phyloP scores from a whole-genome alignment of 306 rosid genomes.

The Luffa aegyptiaca region DNA sequence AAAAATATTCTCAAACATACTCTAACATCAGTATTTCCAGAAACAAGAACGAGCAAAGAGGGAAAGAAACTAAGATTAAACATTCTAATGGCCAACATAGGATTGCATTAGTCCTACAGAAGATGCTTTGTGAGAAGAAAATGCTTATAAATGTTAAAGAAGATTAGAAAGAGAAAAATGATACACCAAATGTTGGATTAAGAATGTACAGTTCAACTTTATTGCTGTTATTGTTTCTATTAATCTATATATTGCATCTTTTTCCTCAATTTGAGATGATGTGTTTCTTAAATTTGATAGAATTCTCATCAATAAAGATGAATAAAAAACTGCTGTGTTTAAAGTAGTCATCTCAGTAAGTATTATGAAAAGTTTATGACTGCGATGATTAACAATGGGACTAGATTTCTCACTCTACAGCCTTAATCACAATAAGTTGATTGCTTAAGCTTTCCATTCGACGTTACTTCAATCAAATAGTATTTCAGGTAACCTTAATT shows the following conservation, averaged over 20 bases:
- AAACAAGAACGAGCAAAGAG: background rate
- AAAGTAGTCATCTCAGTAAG: background rate
- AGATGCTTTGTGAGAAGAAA: background rate
- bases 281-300: too few species aligned
- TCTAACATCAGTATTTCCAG: too few species aligned
- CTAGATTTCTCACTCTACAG: background rate
- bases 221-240: too few species aligned
- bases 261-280: too few species aligned
- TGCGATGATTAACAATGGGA: background rate
- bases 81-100: background rate
- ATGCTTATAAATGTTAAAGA: background rate
- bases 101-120: background rate
- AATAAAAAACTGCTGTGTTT: background rate
- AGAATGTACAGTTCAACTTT: too few species aligned
- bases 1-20: too few species aligned
- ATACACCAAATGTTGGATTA: too few species aligned
- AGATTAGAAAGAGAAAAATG: background rate
- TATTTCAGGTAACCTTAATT: slow-evolving; percentile 33
- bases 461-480: background rate
- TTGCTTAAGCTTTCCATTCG: slow-evolving; percentile 8
- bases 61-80: background rate
- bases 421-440: background rate
- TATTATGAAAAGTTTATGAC: background rate
- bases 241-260: too few species aligned
- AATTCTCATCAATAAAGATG: background rate